phyloP scores from a whole-genome alignment of 768 basidiomycete species.

The Leccinum subtestaceum region DNA sequence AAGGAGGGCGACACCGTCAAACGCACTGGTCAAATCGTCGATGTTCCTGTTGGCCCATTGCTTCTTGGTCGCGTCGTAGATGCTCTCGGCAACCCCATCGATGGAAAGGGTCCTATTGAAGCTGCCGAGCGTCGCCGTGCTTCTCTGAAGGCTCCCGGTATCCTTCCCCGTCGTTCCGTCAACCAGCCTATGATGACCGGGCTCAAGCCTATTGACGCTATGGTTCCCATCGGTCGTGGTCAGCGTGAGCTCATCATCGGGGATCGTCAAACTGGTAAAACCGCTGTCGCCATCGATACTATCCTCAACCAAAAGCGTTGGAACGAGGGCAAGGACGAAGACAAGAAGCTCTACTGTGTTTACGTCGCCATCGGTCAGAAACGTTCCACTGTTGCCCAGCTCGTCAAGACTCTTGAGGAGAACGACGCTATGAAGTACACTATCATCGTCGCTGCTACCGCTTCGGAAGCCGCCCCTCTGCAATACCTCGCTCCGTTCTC shows the following conservation, averaged over 20 bases:
- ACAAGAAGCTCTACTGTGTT: conserved; percentile 99
- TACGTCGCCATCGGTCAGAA: conserved; percentile 99
- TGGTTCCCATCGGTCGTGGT: conserved; percentile 99
- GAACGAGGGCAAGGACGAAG: conserved; percentile 97
- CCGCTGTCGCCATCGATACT: conserved; percentile 98
- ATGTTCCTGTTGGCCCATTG: conserved; percentile 96
- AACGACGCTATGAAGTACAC: conserved; percentile 99
- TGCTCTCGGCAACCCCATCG: conserved; percentile 99
- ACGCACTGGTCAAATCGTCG: conserved; percentile 99
- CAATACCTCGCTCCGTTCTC: conserved; percentile 99
- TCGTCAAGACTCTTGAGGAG: conserved; percentile 99
- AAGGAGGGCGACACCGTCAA: conserved; percentile 99
- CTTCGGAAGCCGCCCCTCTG: conserved; percentile 97
- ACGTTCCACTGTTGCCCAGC: conserved; percentile 98
- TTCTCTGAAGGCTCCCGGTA: conserved; percentile 98
- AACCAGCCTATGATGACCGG: conserved; percentile 99
- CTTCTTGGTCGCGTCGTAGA: conserved; percentile 99
- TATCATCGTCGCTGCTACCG: conserved; percentile 98
- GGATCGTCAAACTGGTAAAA: conserved; percentile 99
- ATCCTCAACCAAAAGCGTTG: conserved; percentile 99
- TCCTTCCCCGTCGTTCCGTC: conserved; percentile 98
- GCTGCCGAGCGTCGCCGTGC: conserved; percentile 94
- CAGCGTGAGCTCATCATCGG: conserved; percentile 99
- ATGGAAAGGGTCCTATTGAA: conserved; percentile 97
- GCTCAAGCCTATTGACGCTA: conserved; percentile 99